Percentiles rank a stretch among this genome's conserved stretches.
Evolutionary conservation across 2,329 filamentous ascomycete species (phyloP).

Genomic region (Colletotrichum noveboracense): DNA sequence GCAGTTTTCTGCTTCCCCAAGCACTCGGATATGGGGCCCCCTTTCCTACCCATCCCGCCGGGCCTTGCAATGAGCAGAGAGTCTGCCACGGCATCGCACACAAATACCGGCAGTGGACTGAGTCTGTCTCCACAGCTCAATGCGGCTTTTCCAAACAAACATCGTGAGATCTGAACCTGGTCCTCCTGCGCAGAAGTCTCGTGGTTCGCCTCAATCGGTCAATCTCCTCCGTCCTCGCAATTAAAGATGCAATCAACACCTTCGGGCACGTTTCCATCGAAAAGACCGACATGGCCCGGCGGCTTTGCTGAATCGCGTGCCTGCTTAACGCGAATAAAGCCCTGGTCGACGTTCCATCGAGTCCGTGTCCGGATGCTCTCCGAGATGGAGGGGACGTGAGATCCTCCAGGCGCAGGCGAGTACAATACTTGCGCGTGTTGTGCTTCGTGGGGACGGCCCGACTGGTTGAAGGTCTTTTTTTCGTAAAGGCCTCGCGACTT

Average conservation of each 20-base stretch:
- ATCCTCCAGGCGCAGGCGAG: background rate
- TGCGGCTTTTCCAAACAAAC: background rate
- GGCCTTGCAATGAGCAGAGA: background rate
- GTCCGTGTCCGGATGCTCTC: conserved; percentile 1
- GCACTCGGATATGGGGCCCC: background rate
- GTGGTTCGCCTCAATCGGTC: background rate
- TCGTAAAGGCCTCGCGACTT: background rate
- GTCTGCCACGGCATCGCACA: background rate
- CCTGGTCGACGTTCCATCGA: conserved; percentile 14
- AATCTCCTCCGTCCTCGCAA: background rate
- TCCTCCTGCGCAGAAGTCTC: background rate
- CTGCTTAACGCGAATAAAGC: background rate
- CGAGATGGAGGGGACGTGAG: background rate
- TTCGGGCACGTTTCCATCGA: conserved; percentile 3
- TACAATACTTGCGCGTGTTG: background rate
- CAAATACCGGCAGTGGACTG: background rate
- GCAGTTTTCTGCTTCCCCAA: background rate
- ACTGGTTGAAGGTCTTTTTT: background rate
- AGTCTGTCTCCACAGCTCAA: background rate
- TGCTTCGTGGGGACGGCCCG: background rate
- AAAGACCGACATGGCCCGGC: background rate
- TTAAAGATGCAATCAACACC: background rate
- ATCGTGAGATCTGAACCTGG: background rate
- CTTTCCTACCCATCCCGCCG: background rate
- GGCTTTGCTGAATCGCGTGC: background rate